Conservation (phyloP, 139 green algal genomes). For the Deuterostichococcus epilithicus region DNA sequence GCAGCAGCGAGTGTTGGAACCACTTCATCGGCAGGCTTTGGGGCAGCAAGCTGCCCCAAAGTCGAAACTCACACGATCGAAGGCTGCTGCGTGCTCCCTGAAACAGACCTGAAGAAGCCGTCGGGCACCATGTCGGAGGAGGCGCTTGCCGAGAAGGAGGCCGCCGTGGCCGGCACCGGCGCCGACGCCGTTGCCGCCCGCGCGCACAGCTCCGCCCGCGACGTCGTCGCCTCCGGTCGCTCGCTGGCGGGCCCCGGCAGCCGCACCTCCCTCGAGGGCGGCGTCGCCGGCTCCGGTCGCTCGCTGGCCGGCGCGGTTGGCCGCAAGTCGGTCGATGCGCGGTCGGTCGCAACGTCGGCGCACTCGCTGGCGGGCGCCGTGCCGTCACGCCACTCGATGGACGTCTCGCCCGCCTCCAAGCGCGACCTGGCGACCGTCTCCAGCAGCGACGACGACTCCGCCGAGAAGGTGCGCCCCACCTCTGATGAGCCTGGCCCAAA, state of each 20-base stretch:
- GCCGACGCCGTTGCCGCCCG: too few relatives aligned
- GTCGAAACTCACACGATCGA: too few relatives aligned
- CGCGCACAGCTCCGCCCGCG: too few relatives aligned
- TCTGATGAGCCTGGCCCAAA: too few relatives aligned
- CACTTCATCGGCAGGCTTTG: too few relatives aligned
- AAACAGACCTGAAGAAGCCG: neutral
- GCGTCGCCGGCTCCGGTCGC: neutral
- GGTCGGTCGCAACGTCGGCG: neutral
- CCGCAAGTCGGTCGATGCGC: too few relatives aligned
- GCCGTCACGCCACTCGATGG: neutral
- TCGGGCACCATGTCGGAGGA: slow-evolving; percentile 19
- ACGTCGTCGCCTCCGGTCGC: neutral
- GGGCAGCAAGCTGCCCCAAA: too few relatives aligned
- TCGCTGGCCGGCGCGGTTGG: neutral
- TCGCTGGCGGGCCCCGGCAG: neutral
- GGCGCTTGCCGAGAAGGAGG: slow-evolving; percentile 8
- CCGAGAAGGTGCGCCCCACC: neutral
- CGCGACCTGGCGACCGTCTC: neutral
- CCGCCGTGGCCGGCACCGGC: neutral
- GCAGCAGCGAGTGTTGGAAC: too few relatives aligned
- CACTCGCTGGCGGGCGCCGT: neutral
- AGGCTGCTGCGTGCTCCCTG: too few relatives aligned
- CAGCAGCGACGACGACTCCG: neutral
- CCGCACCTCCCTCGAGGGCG: neutral
- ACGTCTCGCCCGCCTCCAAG: neutral